Percentiles rank a stretch among this genome's conserved stretches.
Conservation (phyloP, 108 stramenopile genomes). For the Skeletonema potamos region DNA sequence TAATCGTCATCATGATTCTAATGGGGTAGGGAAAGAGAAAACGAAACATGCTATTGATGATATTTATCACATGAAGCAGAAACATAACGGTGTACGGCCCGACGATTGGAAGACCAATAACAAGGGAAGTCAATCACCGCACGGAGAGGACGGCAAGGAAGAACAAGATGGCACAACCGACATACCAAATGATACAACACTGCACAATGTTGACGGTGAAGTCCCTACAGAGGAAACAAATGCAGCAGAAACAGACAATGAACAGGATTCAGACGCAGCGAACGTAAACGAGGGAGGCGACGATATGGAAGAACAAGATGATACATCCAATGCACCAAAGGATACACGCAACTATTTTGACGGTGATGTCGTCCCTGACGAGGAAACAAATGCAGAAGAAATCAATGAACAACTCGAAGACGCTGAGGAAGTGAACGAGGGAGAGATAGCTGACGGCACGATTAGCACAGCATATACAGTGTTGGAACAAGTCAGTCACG, state of each 20-base stretch:
- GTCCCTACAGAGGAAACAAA: not conserved
- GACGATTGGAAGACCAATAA: not conserved
- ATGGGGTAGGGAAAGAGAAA: slow-evolving; percentile 2
- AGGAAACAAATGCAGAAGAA: not conserved
- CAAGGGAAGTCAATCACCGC: not conserved
- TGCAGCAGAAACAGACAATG: not conserved
- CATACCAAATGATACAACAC: not conserved
- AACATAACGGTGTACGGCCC: not conserved
- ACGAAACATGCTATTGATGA: not conserved
- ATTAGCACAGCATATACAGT: slow-evolving; percentile 55
- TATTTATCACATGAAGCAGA: not conserved
- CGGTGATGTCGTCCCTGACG: not conserved
- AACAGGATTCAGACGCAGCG: not conserved
- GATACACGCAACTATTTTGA: not conserved
- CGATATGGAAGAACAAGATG: not conserved
- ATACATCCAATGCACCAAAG: not conserved
- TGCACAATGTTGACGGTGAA: not conserved
- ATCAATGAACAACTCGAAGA: slow-evolving; percentile 1
- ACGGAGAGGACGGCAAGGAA: not conserved
- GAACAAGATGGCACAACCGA: not conserved
- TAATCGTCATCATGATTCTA: slow-evolving; percentile 7
- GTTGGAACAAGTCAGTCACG: slow-evolving; percentile 64
- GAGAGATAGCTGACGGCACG: not conserved
- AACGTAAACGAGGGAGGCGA: slow-evolving; percentile 1
- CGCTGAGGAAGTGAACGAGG: slow-evolving; percentile 3